Base-by-base conservation (phyloP, 768 basidiomycete species). In the Mycena epipterygia region DNA sequence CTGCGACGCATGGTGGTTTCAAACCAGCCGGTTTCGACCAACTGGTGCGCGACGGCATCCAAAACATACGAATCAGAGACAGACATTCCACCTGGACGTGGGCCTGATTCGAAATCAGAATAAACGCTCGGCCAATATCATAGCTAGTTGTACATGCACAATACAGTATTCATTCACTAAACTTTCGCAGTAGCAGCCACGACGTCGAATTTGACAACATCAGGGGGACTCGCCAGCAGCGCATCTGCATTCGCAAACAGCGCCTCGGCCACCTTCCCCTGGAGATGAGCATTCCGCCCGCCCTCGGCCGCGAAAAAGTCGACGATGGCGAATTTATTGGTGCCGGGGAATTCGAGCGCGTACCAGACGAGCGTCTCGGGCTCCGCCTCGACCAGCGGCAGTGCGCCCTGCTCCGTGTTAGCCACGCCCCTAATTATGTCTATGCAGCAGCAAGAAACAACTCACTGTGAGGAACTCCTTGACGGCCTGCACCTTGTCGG, bases 261-360 rank as follows among this genome's bases (percentile, higher is more conserved):
- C 41, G 80, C 80, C 30, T 74, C 77, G 3, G 83, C 83, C 6
- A 82, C 81, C 63, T 80, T 73, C 21, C 83, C 84, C 9, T 67
- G 64, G 19, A 84, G 68, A 68, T 84, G 84, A 21, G 78, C 77
- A 19, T 79, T 69, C 35, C 80, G 69, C 5, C 78, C 82, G n/a
- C 70, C 74, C 48, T 83, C 81, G 35, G 57, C 68, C 21, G 78
- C 70, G 72, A 83, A 83, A 68, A 84, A 82, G 69, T 81, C 84
- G 69, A 84, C 62, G 48, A 84, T 81, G 5, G 75, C 83, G 68
- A 85, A 84, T 17, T 75, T 74, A 64, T 78, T 74, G 6, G 80
- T 81, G 2, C 80, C 83, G 8, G 81, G 75, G 66, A 80, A 82
- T 68, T 82, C 78, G 46, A 84, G 69, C 3, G 83, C 82, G 63